Evolutionary conservation across 1,284 basidiomycete species (phyloP), one percentile per base, ranked within the genome.

Genomic region (Gomphus bonarii): DNA sequence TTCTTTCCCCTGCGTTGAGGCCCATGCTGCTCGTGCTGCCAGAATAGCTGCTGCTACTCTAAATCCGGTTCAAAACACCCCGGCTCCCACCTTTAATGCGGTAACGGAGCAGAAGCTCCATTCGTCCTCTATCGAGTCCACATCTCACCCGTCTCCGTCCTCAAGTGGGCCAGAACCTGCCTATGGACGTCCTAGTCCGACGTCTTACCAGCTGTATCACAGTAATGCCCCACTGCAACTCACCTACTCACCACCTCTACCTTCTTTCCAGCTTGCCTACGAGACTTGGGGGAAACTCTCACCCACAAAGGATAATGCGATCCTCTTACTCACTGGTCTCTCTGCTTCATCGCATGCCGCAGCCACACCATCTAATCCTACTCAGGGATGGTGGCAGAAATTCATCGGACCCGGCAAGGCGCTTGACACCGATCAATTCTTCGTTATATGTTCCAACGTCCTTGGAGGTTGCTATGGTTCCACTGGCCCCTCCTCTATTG

Each of bases 401-500:
- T 99, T 98, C 72, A 93, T 99, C 60, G 95, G 97, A 0, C 94
- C 95, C 1, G 92, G 92, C 59, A 91, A 88, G 66, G 84, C 94
- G 3, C 77, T 99, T 36, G 97, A 99, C 74, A 98, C 95, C 3
- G 78, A 94, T 67, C 81, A 84, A 54, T 97, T 89, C 75, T 98
- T 91, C 71, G 77, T 99, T 67, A 85, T 99, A 50, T 99, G 95
- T 74, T 94, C 94, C 12, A 99, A 99, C 70, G 95, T 97, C 57
- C 79, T 99, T 33, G 95, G 95, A 3, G 95, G 97, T 0, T 99
- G 95, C 74, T 99, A 97, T 66, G 95, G 95, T 28, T 91, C 90
- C 3, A 98, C 97, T 0, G 95, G 97, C 1, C 95, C 95, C 0
- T 90, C 89, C 0, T 91, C 90, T 0, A 70, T 81, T 40, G 81